These are phyloP conservation scores for Globisporangium heterothallicum DNA, from an alignment of 352 stramenopile species.

Conservation along the genomic window DNA sequence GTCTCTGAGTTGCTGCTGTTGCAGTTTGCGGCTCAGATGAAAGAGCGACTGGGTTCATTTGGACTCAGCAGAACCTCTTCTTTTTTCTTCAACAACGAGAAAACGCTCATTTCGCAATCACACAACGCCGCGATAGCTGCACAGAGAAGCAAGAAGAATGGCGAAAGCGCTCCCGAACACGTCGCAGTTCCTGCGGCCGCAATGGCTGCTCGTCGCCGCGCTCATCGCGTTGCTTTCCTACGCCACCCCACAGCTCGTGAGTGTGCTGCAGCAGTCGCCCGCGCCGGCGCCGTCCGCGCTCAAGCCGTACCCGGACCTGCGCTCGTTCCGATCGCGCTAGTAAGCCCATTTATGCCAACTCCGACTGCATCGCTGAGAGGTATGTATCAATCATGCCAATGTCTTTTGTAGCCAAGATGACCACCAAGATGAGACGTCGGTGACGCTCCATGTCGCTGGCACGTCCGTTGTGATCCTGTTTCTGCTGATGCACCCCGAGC, in stretches of 20 bases:
- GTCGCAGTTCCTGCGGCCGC: slow-evolving; percentile 20
- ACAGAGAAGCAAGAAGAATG: too few relatives aligned
- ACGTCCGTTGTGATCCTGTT: slow-evolving; percentile 35
- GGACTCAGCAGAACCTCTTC: too few relatives aligned
- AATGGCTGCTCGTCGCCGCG: slow-evolving; percentile 26
- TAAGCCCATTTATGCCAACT: slow-evolving; percentile 9
- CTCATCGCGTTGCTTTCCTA: slow-evolving; percentile 25
- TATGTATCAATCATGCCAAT: neutral
- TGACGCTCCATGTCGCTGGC: slow-evolving; percentile 36
- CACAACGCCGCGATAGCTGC: neutral
- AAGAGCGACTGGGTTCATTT: too few relatives aligned
- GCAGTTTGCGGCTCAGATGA: too few relatives aligned
- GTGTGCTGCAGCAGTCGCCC: slow-evolving; percentile 5
- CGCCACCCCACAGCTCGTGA: slow-evolving; percentile 17
- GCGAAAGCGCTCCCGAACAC: slow-evolving; percentile 15
- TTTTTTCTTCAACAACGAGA: neutral
- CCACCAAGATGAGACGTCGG: slow-evolving; percentile 40
- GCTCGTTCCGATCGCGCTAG: slow-evolving; percentile 42
- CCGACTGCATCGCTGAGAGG: neutral
- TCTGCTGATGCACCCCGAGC: slow-evolving; percentile 28
- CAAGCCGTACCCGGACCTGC: slow-evolving; percentile 38
- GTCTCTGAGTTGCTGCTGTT: too few relatives aligned
- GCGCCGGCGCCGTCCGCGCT: slow-evolving; percentile 19
- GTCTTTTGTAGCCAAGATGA: slow-evolving; percentile 14
- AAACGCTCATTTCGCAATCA: neutral